phyloP scores from a whole-genome alignment of 148 eudicot species.

The Spergularia marina region DNA sequence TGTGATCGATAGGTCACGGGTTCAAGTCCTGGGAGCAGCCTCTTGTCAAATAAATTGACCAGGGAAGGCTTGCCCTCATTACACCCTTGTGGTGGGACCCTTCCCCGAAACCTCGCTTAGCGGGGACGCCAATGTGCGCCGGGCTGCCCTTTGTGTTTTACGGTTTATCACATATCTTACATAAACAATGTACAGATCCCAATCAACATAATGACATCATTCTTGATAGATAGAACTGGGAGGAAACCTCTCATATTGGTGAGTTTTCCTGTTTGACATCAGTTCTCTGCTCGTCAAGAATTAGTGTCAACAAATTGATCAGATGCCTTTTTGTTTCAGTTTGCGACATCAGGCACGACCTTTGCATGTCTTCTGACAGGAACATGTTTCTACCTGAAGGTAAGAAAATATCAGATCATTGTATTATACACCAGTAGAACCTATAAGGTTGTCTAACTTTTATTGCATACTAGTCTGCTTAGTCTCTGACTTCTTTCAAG shows the following conservation, averaged over 20 bases:
- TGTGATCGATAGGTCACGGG: too few relatives aligned
- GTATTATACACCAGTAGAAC: not conserved
- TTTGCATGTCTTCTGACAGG: constrained; percentile 27
- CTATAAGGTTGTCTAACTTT: too few relatives aligned
- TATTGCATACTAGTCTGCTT: too few relatives aligned
- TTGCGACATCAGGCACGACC: constrained; percentile 22
- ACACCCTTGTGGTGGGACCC: too few relatives aligned
- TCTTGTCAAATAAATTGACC: too few relatives aligned
- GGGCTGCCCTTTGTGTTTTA: too few relatives aligned
- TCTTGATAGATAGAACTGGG: constrained; percentile 54
- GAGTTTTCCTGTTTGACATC: not conserved
- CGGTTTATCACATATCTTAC: not conserved
- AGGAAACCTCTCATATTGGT: constrained; percentile 58
- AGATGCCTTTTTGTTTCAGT: not conserved
- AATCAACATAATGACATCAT: constrained; percentile 39
- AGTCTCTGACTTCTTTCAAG: too few relatives aligned
- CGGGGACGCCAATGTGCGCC: too few relatives aligned
- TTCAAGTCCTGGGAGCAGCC: too few relatives aligned
- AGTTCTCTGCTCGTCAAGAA: not conserved
- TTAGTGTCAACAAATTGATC: not conserved
- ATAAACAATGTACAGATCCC: constrained; percentile 37
- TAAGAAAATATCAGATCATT: not conserved
- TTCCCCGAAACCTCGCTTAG: too few relatives aligned
- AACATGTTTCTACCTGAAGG: constrained; percentile 22
- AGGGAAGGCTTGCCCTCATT: too few relatives aligned